Evolutionary conservation across 257 asterid species (phyloP), one percentile per base, ranked within the genome.

Genomic region (Solanum medicagineum): DNA sequence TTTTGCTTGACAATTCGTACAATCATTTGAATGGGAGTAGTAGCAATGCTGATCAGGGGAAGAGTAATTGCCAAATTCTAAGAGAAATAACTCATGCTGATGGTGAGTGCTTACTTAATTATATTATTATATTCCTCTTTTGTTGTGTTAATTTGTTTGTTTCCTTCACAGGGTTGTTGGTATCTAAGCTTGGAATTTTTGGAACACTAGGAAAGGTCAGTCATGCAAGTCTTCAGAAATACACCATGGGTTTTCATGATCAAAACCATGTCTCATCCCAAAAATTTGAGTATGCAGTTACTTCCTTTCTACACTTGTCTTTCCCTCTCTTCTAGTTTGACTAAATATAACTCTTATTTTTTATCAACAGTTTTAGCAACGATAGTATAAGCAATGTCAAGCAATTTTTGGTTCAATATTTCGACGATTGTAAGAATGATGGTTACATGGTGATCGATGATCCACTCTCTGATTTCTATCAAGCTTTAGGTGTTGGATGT

Each of bases 181-280:
- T 89, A 40, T 80, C 85, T 70, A 93, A 88, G 89, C 92, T 95
- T 86, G 93, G 90, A 19, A 87, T 95, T 70, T 95, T 93, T 86
- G 98, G 98, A 85, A 85, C 88, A 73, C 32, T 95, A 17, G 97
- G 98, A 40, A 42, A 88, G 7, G 87, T 95, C 63, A 87, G 87
- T 84, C 98, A 95, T 71, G 98, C 92, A 9, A 74, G 92, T 81
- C 85, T 93, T 36, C 91, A 90, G 86, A 91, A 83, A 87, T 89
- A 84, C 24, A 91, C 89, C 32, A 44, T 8, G 13, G 89, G 84
- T 53, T 74, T 32, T 47, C 22, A 91, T 24, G 56, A 90, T 54
- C 87, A 82, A 84, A 87, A 85, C 73, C 90, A 87, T 2, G 90
- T 90, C 84, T 93, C 83, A 10, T 16, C 73, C 86, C 86, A 87